Base-by-base conservation (phyloP, 2,329 filamentous ascomycete species). In the Madurella mycetomatis region DNA sequence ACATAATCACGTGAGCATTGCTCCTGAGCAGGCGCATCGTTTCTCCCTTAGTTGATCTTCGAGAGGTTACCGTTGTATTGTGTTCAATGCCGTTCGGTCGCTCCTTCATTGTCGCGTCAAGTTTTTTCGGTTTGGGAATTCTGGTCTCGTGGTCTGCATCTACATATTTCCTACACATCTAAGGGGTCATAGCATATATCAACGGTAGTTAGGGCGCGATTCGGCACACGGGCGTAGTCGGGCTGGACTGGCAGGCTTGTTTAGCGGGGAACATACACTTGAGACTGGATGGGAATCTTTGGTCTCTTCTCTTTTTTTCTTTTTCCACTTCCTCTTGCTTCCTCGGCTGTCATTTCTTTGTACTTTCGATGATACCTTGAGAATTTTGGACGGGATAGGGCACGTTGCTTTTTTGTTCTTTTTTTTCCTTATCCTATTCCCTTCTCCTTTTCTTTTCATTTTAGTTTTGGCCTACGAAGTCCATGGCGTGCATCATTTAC, bases 1-100 rank as follows among this genome's bases (percentile, higher is more conserved):
- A 72, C 75, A 63, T 61, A 59, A 43, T 15, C 17, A 34, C 17
- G 15, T 17, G 19, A 40, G 25, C 13, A 40, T 12, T 49, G 30
- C 18, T 16, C 11, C 12, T 30, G 30, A 13, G 30, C 48, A 5
- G 25, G 13, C 16, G 18, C 40, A 49, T 31, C 17, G 43, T 56
- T 57, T 47, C 47, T 41, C 39, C 18, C 34, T 16, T 49, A 25
- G 18, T 30, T 25, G 25, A 25, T 25, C 25, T 25, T 25, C 25
- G 25, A 7, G 25, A 3, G 7, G 25, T 25, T 25, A 25, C 25
- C 25, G 25, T 4, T 25, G 25, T 25, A 25, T 25, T 25, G 25
- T 25, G 11, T 25, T 41, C 39, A 30, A 32, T 42, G 12, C 32
- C n/a, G 51, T 53, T 41, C 41, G 8, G 56, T 53, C 41, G 58